These are phyloP conservation scores for Cyclotella sp. DNA, from an alignment of 108 stramenopile species.

Conservation along the genomic window DNA sequence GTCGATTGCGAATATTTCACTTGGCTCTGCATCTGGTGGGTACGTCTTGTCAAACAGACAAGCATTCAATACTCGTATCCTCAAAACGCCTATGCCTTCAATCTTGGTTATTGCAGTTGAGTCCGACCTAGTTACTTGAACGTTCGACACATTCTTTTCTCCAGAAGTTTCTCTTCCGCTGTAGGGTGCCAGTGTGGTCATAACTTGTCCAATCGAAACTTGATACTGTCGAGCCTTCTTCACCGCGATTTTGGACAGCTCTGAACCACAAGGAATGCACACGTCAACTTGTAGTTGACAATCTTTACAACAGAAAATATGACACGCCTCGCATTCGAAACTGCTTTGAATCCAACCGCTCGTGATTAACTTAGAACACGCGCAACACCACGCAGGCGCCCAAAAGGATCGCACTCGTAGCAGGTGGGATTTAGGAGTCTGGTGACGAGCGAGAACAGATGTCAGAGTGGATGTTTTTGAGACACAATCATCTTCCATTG, in stretches of 20 bases:
- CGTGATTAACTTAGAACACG: slow-evolving; percentile 55
- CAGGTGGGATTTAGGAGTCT: slow-evolving; percentile 62
- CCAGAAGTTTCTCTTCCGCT: slow-evolving; percentile 9
- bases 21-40: slow-evolving; percentile 64
- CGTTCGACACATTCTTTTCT: background rate
- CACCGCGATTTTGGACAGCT: slow-evolving; percentile 55
- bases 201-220: slow-evolving; percentile 60
- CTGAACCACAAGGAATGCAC: slow-evolving; percentile 76
- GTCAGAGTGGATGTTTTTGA: slow-evolving; percentile 50
- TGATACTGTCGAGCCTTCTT: slow-evolving; percentile 66
- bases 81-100: slow-evolving; percentile 67
- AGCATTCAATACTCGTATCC: slow-evolving; percentile 62
- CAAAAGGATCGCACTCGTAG: slow-evolving; percentile 65
- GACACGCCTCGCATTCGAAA: slow-evolving; percentile 83
- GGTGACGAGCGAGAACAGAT: slow-evolving; percentile 36
- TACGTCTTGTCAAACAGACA: slow-evolving; percentile 64
- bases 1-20: slow-evolving; percentile 37
- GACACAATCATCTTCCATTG: slow-evolving; percentile 46
- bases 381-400: slow-evolving; percentile 64
- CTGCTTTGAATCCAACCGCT: slow-evolving; percentile 56
- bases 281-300: slow-evolving; percentile 85
- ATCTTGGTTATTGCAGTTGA: slow-evolving; percentile 20
- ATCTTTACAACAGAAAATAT: slow-evolving; percentile 76
- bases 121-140: background rate
- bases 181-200: slow-evolving; percentile 47